Evolutionary conservation across 257 asterid species (phyloP), one percentile per base, ranked within the genome.

Genomic region (Ehretia macrophylla): DNA sequence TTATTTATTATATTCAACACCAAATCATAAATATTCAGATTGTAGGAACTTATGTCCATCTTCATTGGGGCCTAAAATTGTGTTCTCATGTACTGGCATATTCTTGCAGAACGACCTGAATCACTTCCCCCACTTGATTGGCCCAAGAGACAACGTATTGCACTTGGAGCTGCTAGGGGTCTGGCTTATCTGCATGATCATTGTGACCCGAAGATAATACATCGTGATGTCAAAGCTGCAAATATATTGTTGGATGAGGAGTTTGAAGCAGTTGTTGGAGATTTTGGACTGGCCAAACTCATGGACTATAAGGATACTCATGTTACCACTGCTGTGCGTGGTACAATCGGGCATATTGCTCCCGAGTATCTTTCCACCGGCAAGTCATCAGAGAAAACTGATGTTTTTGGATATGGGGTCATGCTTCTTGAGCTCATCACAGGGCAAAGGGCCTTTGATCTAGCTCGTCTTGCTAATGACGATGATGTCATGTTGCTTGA

Each of bases 231-330:
- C 47, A 85, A 91, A 73, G 98, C 98, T 61, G 92, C 88, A 40
- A 81, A 88, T 40, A 82, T 91, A 79, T 65, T 91, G 57, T 78
- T 91, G 72, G 95, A 91, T 21, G 95, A 85, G 70, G 95, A 85
- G 65, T 91, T 82, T 68, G 98, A 91, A 77, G 98, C 98, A 61
- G 94, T 91, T 63, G 95, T 91, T 40, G 95, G 98, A 40, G 98
- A 85, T 61, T 91, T 91, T 56, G 98, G 98, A 63, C 71, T 88
- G 76, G 98, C 95, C 65, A 88, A 82, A 77, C 90, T 91, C 66
- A 88, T 91, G 96, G 98, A 88, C 83, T 83, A 88, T 84, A 84
- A 84, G 74, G 98, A 91, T 65, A 87, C 98, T 61, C 96, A 91
- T 66, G 95, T 87, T 14, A 85, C 91, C 21, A 90, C 98, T 17